A percentile compares a stretch with the other conserved stretches of the same genome.
phyloP scores from a whole-genome alignment of 331 rosid species.

The Quercus lobata region DNA sequence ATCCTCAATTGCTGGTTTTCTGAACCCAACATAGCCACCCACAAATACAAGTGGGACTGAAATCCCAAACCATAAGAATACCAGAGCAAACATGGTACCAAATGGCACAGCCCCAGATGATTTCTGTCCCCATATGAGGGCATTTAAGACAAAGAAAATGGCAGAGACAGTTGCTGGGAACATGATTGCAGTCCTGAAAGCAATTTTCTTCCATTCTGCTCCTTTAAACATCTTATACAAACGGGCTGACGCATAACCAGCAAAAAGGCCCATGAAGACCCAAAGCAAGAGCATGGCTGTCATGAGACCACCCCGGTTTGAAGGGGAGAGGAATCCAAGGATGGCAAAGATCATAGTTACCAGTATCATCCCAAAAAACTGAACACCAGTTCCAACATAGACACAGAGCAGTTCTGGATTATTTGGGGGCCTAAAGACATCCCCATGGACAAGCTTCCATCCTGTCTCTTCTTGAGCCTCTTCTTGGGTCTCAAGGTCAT shows the following conservation, averaged over 20 bases:
- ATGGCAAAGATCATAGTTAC: slow-evolving; percentile 95
- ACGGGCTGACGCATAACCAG: slow-evolving; percentile 84
- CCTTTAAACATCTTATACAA: slow-evolving; percentile 91
- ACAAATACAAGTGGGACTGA: slow-evolving; percentile 96
- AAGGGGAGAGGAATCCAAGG: slow-evolving; percentile 96
- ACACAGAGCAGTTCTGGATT: slow-evolving; percentile 80
- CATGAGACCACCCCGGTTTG: slow-evolving; percentile 98
- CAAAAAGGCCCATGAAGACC: slow-evolving; percentile 97
- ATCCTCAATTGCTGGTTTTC: slow-evolving; percentile 86
- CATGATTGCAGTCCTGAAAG: slow-evolving; percentile 71
- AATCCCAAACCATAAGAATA: slow-evolving; percentile 94
- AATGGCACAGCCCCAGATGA: slow-evolving; percentile 99
- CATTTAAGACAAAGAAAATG: slow-evolving; percentile 68
- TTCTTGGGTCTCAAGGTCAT: slow-evolving; percentile 97
- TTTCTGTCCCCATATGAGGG: slow-evolving; percentile 94
- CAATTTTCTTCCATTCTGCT: slow-evolving; percentile 86
- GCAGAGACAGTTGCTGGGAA: slow-evolving; percentile 82
- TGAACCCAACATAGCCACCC: slow-evolving; percentile 91
- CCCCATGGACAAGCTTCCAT: slow-evolving; percentile 99
- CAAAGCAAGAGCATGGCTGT: slow-evolving; percentile 95
- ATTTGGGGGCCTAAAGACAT: slow-evolving; percentile 91
- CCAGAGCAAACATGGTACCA: slow-evolving; percentile 94
- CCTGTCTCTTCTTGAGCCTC: slow-evolving; percentile 99
- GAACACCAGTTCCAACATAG: slow-evolving; percentile 97
- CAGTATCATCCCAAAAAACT: slow-evolving; percentile 83